Evolutionary conservation across 192 early-diverging fungal species (phyloP), one percentile per base, ranked within the genome.

Genomic region (Podochytrium sp.): DNA sequence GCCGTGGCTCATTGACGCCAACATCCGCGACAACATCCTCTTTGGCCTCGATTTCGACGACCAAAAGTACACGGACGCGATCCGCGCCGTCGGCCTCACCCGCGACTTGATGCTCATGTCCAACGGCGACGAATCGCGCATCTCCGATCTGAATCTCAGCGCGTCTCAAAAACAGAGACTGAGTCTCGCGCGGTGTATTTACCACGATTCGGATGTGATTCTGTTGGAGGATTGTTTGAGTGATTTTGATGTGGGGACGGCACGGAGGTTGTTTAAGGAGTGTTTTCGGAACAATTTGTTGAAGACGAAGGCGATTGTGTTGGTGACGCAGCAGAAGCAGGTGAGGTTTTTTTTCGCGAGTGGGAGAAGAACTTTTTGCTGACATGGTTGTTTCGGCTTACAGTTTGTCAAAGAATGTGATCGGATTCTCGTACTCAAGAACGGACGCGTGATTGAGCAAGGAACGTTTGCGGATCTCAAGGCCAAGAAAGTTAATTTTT

Each of bases 1-100:
- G 59, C 88, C 91, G 1, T 92, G 91, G 90, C 68, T 92, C 3
- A 73, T 92, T 66, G 91, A 92, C 67, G 87, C 83, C 0, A 87
- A 89, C 1, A 73, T 95, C 18, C 85, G 88, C 14, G 91, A 92
- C 32, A 96, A 96, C 63, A 91, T 95, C 76, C 40, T 94, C 32
- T 94, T 96, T 84, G 93, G 94, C 0, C 80, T 82, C 4, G 76
- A 80, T 0, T 89, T 73, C 52, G 88, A 95, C 52, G 81, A 81
- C 42, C 68, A 78, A 56, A 72, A 64, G 14, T 95, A 92, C 78
- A 65, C 79, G 49, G 86, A 88, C 27, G 85, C 89, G 38, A 62
- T 95, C 2, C 80, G 87, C 18, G 77, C 90, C 0, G 93, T 91
- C 63, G 90, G 90, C 1, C 71, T 96, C 2, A 85, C 71, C 7